Conservation (phyloP, 192 early-diverging fungal species). For the Podila epigama region DNA sequence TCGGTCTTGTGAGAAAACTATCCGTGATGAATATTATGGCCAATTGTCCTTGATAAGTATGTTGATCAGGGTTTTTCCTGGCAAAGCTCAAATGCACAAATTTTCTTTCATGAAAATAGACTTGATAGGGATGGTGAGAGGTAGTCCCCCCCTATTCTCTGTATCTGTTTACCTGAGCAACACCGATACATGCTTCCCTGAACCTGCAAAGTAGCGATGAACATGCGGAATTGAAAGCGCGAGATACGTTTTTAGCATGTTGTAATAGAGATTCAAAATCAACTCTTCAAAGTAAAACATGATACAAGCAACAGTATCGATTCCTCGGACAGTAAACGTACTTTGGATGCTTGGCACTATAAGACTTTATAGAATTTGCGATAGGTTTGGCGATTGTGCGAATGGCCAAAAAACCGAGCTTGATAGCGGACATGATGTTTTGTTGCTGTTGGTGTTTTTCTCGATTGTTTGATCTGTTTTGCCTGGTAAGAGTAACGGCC, state of each 20-base stretch:
- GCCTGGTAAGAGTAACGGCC: not conserved
- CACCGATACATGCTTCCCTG: constrained; percentile 73
- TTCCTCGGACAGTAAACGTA: too few species aligned
- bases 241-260: too few species aligned
- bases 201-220: constrained; percentile 46
- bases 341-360: constrained; percentile 53
- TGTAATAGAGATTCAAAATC: too few species aligned
- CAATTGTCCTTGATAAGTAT: not conserved
- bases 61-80: not conserved
- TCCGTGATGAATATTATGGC: too few species aligned
- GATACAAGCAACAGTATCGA: too few species aligned
- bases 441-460: constrained; percentile 1
- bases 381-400: constrained; percentile 73
- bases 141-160: too few species aligned
- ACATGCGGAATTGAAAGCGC: not conserved
- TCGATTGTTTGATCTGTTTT: too few species aligned
- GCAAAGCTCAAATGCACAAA: not conserved
- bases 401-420: constrained; percentile 67
- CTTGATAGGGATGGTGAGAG: not conserved
- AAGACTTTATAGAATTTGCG: constrained; percentile 53
- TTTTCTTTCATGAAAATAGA: not conserved
- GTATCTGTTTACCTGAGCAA: constrained; percentile 73
- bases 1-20: constrained; percentile 75
- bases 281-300: too few species aligned
- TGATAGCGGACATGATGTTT: constrained; percentile 65